These are phyloP conservation scores for Aquilaria yunnanensis DNA, from an alignment of 345 rosid genomes.

Conservation along the genomic window DNA sequence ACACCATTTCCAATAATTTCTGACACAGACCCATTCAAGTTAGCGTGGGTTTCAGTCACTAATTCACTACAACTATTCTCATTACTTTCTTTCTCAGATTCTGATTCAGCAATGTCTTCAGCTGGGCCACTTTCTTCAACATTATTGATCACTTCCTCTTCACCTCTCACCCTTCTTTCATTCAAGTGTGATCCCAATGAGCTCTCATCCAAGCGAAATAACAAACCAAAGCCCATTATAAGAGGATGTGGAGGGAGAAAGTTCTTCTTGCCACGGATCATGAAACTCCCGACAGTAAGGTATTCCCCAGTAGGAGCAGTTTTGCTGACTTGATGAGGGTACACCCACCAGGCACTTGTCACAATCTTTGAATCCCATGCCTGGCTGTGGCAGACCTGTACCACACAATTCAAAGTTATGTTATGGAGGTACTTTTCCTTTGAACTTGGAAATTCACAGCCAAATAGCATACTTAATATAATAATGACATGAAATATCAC, in stretches of 20 bases:
- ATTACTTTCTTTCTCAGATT: conserved; percentile 45
- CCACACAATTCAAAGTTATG: conserved; percentile 13
- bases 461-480: neutral
- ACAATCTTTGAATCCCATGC: conserved; percentile 99
- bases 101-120: conserved; percentile 50
- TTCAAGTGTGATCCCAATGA: conserved; percentile 95
- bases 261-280: conserved; percentile 97
- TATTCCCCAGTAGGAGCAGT: conserved; percentile 99
- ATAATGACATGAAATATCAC: neutral
- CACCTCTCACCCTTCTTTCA: conserved; percentile 96
- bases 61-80: conserved; percentile 23
- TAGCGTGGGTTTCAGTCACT: conserved; percentile 18
- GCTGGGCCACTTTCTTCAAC: conserved; percentile 42
- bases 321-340: conserved; percentile 97
- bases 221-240: conserved; percentile 94
- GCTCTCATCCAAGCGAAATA: conserved; percentile 97
- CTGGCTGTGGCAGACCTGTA: conserved; percentile 94
- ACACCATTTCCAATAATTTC: conserved; percentile 27
- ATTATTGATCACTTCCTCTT: conserved; percentile 75
- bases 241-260: conserved; percentile 98
- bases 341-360: conserved; percentile 99
- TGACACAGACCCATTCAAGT: conserved; percentile 20
- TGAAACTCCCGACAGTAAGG: conserved; percentile 97
- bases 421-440: conserved; percentile 2
- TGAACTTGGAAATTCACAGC: neutral